Percentiles rank a stretch among this genome's conserved stretches.
Conservation (phyloP, 2,329 filamentous ascomycete species). For the Arthrobotrys sinensis region DNA sequence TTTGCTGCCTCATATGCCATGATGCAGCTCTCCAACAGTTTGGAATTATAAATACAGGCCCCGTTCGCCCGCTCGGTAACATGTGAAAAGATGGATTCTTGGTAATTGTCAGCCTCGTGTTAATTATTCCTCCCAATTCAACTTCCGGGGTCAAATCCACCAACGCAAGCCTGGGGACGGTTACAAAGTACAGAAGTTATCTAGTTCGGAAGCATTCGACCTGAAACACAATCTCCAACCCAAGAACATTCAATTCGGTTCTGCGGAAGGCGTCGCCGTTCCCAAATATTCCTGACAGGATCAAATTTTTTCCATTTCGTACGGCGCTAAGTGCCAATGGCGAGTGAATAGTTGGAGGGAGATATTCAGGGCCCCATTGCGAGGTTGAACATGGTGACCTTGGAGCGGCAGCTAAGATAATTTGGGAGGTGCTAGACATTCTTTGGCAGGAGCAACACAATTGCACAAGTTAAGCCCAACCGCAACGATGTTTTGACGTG, state of each 20-base stretch:
- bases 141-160: constrained; percentile 12
- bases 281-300: constrained; percentile 13
- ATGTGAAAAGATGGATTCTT: constrained; percentile 45
- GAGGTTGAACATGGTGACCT: constrained; percentile 42
- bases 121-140: constrained; percentile 23
- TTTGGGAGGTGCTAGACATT: constrained; percentile 37
- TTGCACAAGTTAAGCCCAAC: constrained; percentile 33
- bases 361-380: constrained; percentile 52
- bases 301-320: constrained; percentile 46
- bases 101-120: constrained; percentile 1
- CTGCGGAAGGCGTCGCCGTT: constrained; percentile 21
- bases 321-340: constrained; percentile 43
- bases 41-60: constrained; percentile 51
- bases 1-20: constrained; percentile 43
- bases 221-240: constrained; percentile 24
- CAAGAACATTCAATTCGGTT: constrained; percentile 24
- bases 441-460: constrained; percentile 58
- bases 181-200: neutral
- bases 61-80: constrained; percentile 55
- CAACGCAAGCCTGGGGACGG: constrained; percentile 4
- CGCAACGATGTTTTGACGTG: constrained; percentile 31
- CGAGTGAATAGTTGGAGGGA: constrained; percentile 21
- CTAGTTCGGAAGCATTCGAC: constrained; percentile 23
- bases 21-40: constrained; percentile 24
- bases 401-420: constrained; percentile 59